These are phyloP conservation scores for Gossypium rotundifolium DNA, from an alignment of 345 rosid genomes.

Conservation along the genomic window DNA sequence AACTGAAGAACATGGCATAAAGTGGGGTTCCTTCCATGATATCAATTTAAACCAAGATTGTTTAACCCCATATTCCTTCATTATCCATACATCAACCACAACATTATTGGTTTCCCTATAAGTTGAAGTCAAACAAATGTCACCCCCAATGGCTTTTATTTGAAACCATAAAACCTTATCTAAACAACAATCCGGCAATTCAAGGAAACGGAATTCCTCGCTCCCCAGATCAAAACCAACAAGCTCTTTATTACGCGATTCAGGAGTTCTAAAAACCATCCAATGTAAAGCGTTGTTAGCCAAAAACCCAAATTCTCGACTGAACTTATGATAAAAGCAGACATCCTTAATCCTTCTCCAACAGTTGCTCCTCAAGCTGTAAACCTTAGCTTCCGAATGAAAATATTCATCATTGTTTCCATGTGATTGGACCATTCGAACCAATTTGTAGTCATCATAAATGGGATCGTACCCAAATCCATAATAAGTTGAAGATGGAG, in stretches of 20 bases:
- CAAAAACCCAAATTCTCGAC: conserved; percentile 31
- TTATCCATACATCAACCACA: conserved; percentile 6
- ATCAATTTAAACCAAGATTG: background rate
- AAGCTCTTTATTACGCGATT: conserved; percentile 27
- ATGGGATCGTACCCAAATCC: conserved; percentile 39
- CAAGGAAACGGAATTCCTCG: conserved; percentile 8
- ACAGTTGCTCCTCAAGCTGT: conserved; percentile 27
- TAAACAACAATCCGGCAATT: conserved; percentile 16
- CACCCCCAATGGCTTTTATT: conserved; percentile 21
- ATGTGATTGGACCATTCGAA: conserved; percentile 27
- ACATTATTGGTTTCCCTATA: background rate
- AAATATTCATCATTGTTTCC: conserved; percentile 1
- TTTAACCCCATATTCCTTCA: background rate
- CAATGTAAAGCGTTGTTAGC: conserved; percentile 40
- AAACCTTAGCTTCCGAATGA: conserved; percentile 29
- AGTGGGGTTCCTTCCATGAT: background rate
- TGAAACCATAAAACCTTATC: conserved; percentile 17
- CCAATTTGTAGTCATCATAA: conserved; percentile 29
- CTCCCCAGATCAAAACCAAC: background rate
- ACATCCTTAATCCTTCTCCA: conserved; percentile 32
- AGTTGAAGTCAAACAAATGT: conserved; percentile 20
- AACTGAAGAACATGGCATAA: background rate
- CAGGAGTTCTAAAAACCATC: conserved; percentile 14
- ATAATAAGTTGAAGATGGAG: background rate
- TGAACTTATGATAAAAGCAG: conserved; percentile 24